phyloP scores from a whole-genome alignment of 371 early-diverging fungal species.

The Dichotomocladium elegans region DNA sequence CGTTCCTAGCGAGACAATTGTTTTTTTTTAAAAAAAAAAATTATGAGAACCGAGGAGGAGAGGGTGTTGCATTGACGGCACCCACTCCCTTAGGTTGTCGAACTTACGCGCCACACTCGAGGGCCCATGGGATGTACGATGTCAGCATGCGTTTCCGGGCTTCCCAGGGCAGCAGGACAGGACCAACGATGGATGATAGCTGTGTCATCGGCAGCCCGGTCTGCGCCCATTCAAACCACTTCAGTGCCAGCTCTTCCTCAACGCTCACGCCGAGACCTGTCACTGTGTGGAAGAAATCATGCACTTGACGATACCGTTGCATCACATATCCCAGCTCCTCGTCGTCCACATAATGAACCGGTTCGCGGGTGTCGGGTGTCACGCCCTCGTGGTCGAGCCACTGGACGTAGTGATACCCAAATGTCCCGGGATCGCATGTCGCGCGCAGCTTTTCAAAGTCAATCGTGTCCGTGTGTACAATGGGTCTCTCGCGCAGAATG shows the following conservation, averaged over 20 bases:
- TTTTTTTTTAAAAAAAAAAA: neutral
- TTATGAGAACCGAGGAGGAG: no score
- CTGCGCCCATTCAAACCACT: slow-evolving; percentile 93
- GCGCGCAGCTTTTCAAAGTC: slow-evolving; percentile 60
- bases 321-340: slow-evolving; percentile 93
- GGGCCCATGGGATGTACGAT: slow-evolving; percentile 90
- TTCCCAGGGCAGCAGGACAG: slow-evolving; percentile 56
- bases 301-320: slow-evolving; percentile 86
- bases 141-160: slow-evolving; percentile 66
- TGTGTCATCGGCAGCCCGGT: slow-evolving; percentile 88
- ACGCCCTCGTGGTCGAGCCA: slow-evolving; percentile 81
- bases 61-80: no score
- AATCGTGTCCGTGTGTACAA: slow-evolving; percentile 61
- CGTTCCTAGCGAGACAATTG: slow-evolving; percentile 15
- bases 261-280: slow-evolving; percentile 84
- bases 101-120: slow-evolving; percentile 65
- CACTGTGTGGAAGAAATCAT: slow-evolving; percentile 92
- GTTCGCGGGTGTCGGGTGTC: slow-evolving; percentile 78
- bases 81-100: no score
- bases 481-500: slow-evolving; percentile 80
- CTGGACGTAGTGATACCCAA: slow-evolving; percentile 81
- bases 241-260: slow-evolving; percentile 90
- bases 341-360: slow-evolving; percentile 84
- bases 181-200: slow-evolving; percentile 79
- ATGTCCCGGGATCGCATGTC: slow-evolving; percentile 67